These are phyloP conservation scores for Selaginella tamariscina DNA, from an alignment of 75 land plant genomes.

Conservation along the genomic window DNA sequence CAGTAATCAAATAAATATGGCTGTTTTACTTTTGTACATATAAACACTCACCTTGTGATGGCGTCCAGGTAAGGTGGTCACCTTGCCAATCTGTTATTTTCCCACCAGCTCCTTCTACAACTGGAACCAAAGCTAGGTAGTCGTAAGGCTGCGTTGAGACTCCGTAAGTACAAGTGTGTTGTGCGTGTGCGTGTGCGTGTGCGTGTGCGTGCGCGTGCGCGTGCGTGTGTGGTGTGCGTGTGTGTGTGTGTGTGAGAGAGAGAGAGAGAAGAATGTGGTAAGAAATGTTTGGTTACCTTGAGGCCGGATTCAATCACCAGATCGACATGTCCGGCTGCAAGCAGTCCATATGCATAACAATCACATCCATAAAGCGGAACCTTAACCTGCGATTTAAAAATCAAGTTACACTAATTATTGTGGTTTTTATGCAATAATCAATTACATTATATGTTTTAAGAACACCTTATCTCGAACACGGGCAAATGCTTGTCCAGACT, in stretches of 20 bases:
- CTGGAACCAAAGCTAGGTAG: constrained; percentile 79
- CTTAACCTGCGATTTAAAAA: constrained; percentile 47
- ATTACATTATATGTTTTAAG: not conserved
- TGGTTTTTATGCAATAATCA: not conserved
- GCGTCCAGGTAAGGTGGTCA: constrained; percentile 52
- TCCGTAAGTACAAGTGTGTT: too few species aligned
- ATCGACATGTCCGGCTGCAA: constrained; percentile 91
- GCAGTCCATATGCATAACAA: constrained; percentile 95
- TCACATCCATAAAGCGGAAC: constrained; percentile 97
- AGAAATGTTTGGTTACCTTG: constrained; percentile 40
- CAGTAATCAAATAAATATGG: too few species aligned
- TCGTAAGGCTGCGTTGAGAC: constrained; percentile 73
- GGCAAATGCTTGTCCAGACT: constrained; percentile 60
- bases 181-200: not conserved
- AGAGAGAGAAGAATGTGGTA: constrained; percentile 1
- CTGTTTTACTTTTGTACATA: too few species aligned
- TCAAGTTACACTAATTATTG: too few species aligned
- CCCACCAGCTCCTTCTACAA: constrained; percentile 96
- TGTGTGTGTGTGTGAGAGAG: too few species aligned
- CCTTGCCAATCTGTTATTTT: constrained; percentile 91
- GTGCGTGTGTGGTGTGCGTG: too few species aligned
- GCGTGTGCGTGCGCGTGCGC: not conserved
- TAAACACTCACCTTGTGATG: constrained; percentile 31
- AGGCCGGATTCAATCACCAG: constrained; percentile 92
- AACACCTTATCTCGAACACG: constrained; percentile 75